Percentiles rank a stretch among this genome's conserved stretches.
Conservation (phyloP, 768 basidiomycete genomes). For the Postia placenta region DNA sequence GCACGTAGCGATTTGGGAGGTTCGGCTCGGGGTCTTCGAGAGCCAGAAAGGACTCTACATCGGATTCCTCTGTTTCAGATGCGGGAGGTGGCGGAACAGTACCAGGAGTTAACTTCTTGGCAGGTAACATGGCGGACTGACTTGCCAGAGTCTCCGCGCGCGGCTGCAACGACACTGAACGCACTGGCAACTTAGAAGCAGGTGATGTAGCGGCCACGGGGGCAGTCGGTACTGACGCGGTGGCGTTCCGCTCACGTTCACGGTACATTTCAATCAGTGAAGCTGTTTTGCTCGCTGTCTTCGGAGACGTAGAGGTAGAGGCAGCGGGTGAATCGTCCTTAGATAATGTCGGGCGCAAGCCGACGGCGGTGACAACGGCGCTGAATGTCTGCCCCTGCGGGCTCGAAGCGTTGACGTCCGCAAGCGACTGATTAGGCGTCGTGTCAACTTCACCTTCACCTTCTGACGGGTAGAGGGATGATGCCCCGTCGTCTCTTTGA, state of each 20-base stretch:
- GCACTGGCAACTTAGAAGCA: constrained; percentile 32
- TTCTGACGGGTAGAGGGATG: not conserved
- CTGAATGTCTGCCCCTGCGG: not conserved
- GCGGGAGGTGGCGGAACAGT: not conserved
- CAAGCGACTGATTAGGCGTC: not conserved
- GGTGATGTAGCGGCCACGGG: constrained; percentile 11
- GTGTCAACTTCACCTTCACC: not conserved
- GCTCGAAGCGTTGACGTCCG: not conserved
- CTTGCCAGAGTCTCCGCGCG: constrained; percentile 1
- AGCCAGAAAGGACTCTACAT: not conserved
- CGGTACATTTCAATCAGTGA: constrained; percentile 84
- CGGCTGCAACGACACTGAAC: constrained; percentile 17
- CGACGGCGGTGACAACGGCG: not conserved
- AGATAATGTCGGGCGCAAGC: not conserved
- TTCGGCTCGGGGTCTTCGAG: constrained; percentile 6
- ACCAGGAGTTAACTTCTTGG: not conserved
- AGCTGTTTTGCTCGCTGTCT: constrained; percentile 54
- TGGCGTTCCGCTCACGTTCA: constrained; percentile 48
- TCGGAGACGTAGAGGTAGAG: constrained; percentile 6
- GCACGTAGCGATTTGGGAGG: constrained; percentile 51
- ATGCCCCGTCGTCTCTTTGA: not conserved
- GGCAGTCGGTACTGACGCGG: not conserved
- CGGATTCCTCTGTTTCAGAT: constrained; percentile 2
- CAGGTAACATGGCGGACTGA: not conserved
- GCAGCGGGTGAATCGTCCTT: not conserved